Base-by-base conservation (phyloP, 2,329 filamentous ascomycete species). In the Colletotrichum horii region DNA sequence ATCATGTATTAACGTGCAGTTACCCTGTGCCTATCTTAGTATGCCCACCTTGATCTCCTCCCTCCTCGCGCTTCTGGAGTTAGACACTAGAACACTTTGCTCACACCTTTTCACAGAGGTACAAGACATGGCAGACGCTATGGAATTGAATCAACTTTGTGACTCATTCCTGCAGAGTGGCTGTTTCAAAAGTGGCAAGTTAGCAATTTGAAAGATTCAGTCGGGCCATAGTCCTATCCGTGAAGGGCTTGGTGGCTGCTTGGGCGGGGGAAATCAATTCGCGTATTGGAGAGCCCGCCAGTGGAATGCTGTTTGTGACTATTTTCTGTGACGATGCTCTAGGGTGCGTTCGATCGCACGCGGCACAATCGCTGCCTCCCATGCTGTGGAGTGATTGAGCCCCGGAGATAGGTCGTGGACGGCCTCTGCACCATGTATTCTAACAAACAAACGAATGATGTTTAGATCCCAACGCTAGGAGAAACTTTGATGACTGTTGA, bases 231-330 rank as follows among this genome's bases (percentile, higher is more conserved):
- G 38, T n/a, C 4, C 1, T 19, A n/a, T n/a, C 1, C 19, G 38
- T 43, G 19, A 6, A 43, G 38, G 38, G 4, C 1, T 1, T 2
- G 16, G 38, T 6, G 19, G 19, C 38, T 43, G 8, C 2, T 9
- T 5, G 4, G 8, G 38, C 19, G 19, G 38, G 38, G 2, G 11
- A 6, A 43, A 43, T n/a, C 2, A 4, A 43, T 43, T n/a, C 19
- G 4, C 38, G 11, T 43, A 19, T 11, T 6, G 38, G 2, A 43
- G 8, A 0, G 4, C 38, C 8, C 4, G 2, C 19, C 38, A 43
- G 1, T 43, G 4, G 1, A 4, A n/a, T n/a, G 5, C 8, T 6
- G 38, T 1, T 43, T 0, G 9, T 11, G 19, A 8, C 4, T 19
- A 1, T 4, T 38, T 38, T 38, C 36, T 38, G 36, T 19, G 36